These are phyloP conservation scores for Solidago caesia DNA, from an alignment of 129 eudicot genomes.

Conservation along the genomic window DNA sequence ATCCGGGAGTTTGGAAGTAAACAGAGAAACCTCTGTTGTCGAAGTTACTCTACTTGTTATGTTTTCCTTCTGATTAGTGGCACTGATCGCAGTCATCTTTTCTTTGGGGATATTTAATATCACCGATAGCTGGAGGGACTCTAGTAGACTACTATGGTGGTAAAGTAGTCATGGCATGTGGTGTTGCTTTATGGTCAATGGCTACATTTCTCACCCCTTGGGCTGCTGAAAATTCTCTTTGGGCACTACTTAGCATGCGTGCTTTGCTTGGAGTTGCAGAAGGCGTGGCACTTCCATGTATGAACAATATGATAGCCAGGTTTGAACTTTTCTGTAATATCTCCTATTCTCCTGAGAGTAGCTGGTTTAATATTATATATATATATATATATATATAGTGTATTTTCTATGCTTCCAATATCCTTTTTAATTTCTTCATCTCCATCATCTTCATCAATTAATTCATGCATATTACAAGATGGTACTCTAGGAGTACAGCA, in stretches of 20 bases:
- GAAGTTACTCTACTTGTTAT: conserved; percentile 15
- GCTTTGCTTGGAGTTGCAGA: conserved; percentile 91
- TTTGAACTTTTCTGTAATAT: conserved; percentile 24
- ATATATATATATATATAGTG: neutral
- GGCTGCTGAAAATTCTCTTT: conserved; percentile 82
- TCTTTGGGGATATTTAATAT: conserved; percentile 97
- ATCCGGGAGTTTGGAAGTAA: neutral
- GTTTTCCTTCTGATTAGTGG: conserved; percentile 39
- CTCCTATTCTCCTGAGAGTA: neutral
- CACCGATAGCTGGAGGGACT: conserved; percentile 98
- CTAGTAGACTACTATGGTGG: conserved; percentile 95
- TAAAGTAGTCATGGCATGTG: conserved; percentile 93
- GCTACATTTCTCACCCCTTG: conserved; percentile 97
- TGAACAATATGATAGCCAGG: conserved; percentile 98
- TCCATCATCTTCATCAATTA: too few species aligned
- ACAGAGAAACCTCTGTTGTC: conserved; percentile 21
- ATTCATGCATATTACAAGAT: too few species aligned
- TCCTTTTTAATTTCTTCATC: too few species aligned
- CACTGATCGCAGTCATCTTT: conserved; percentile 88
- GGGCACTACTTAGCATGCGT: conserved; percentile 70
- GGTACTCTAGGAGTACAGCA: too few species aligned
- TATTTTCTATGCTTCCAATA: neutral
- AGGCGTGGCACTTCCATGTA: conserved; percentile 99
- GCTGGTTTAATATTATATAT: too few species aligned
- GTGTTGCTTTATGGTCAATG: conserved; percentile 92